Base-by-base conservation (phyloP, 2,329 filamentous ascomycete genomes). In the Penicillium expansum region DNA sequence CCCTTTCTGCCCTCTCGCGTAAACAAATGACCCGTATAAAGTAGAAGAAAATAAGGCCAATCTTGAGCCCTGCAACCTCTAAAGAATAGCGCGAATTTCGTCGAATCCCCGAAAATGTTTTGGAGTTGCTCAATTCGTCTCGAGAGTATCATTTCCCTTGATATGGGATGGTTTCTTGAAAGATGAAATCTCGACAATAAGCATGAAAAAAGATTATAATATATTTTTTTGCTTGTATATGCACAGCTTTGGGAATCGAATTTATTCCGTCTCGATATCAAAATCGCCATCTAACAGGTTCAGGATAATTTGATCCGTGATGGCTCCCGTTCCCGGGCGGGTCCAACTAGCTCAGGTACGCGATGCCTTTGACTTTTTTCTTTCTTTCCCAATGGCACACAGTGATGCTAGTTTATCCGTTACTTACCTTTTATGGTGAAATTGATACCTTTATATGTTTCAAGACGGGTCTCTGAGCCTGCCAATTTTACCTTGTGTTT, bases 381-480 rank as follows among this genome's bases (percentile, higher is more conserved):
- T 11, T 35, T 22, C 37, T 30, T 22, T n/a, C 24, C 11, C 1
- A 33, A n/a, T 43, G 38, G 45, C 58, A 52, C 53, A 48, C 61
- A 24, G 37, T 62, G 62, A 65, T 63, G 62, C 55, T 56, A 55
- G 52, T 56, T 43, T 55, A 58, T 48, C 55, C 11, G 52, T 62
- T 38, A 47, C 54, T 62, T 56, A 56, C 61, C 55, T 27, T 38
- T 55, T 55, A 58, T 63, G 59, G 55, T 60, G 62, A 64, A 61
- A 58, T 53, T 43, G 52, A 60, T 55, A 55, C 57, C 57, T 63
- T 63, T 59, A 48, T 56, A 60, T 56, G 60, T 65, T 65, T 65
- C 63, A 64, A 65, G 63, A 65, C 60, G 63, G 63, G 63, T 65
- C 60, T 65, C 63, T 65, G 63, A 65, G 52, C 56, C 37, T 61